Base-by-base conservation (phyloP, 2,329 filamentous ascomycete genomes). In the Neonectria neomacrospora region DNA sequence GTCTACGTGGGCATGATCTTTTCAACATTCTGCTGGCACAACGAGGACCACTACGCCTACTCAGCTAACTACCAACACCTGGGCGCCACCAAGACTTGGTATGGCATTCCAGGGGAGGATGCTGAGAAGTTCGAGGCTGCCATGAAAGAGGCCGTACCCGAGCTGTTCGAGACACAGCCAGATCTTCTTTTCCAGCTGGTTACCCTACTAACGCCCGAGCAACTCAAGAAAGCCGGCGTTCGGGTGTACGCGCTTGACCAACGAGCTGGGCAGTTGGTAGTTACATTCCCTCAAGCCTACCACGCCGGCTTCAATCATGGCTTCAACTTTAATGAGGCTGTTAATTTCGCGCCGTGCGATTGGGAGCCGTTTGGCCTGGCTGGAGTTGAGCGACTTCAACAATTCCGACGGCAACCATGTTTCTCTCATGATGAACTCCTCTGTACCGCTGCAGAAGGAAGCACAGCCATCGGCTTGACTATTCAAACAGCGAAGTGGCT, bases 1-100 rank as follows among this genome's bases (percentile, higher is more conserved):
- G 89, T 99, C 3, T 99, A 99, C 75, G 96, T 99, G 4, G 96
- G 96, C 65, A 99, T 99, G 96, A 96, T 97, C 41, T 99, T 99
- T 77, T 99, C 96, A 0, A 98, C 96, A 0, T 99, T 99, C 75
- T 99, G 96, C 79, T 99, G 96, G 96, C 96, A 99, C 77, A 97
- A 97, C 67, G 96, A 99, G 75, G 96, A 99, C 74, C 96, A 99
- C 75, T 97, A 97, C 76, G 91, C 96, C 2, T 99, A 98, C 76
- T 99, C 96, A 1, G 92, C 96, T 55, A 99, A 99, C 71, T 99
- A 98, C 73, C 96, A 99, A 77, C 96, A 99, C 73, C 97, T 99
- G 73, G 96, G 96, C 10, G 94, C 94, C 1, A 99, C 96, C 2
- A 99, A 99, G 81, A 99, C 96, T 0, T 99, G 96, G 96, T 99